phyloP scores from a whole-genome alignment of 2,329 filamentous ascomycete genomes.

The Beauveria brongniartii region DNA sequence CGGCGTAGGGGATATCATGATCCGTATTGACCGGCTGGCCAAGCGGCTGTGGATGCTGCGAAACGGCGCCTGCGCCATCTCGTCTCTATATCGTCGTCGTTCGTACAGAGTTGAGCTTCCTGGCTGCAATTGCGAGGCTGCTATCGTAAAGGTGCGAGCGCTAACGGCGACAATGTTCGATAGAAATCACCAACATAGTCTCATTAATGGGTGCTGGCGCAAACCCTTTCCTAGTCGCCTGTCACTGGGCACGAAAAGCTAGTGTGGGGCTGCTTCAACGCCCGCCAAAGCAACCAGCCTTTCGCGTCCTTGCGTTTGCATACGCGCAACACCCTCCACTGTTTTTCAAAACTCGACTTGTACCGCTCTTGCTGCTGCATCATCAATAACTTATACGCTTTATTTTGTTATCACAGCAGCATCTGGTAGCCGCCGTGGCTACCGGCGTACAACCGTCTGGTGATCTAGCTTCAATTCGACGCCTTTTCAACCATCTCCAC shows the following conservation, averaged over 20 bases:
- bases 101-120: background rate
- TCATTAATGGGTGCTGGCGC: background rate
- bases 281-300: background rate
- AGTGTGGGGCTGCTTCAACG: conserved; percentile 6
- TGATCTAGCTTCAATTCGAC: background rate
- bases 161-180: background rate
- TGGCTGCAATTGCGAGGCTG: too few relatives aligned
- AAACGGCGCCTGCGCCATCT: conserved; percentile 5
- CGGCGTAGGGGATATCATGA: conserved; percentile 45
- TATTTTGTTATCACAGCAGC: background rate
- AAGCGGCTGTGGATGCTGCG: conserved; percentile 13
- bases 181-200: background rate
- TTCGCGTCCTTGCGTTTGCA: background rate
- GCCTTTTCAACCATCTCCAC: background rate
- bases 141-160: background rate
- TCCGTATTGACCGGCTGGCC: conserved; percentile 35
- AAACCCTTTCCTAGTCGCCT: background rate
- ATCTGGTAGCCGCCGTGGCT: background rate
- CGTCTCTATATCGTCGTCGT: background rate
- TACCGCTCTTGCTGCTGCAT: background rate
- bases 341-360: background rate
- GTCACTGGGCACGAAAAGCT: conserved; percentile 1
- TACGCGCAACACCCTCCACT: background rate
- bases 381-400: too few relatives aligned
- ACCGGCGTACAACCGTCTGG: background rate